Conservation (phyloP, 495 filamentous ascomycete species). For the Staphylotrichum longicolle region DNA sequence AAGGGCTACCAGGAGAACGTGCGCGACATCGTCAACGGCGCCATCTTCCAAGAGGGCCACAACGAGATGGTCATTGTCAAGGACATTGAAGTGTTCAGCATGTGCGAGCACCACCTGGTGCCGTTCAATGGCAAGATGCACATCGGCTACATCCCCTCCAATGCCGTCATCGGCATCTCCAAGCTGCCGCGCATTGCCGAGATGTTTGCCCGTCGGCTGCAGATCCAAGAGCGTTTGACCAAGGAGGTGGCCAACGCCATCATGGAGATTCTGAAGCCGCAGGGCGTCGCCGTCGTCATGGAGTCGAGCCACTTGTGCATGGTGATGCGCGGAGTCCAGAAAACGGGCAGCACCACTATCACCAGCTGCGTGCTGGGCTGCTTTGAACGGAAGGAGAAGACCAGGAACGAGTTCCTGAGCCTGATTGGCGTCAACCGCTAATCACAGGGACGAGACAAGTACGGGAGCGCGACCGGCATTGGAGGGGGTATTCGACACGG, state of each 20-base stretch:
- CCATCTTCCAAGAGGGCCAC: conserved; percentile 95
- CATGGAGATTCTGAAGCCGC: conserved; percentile 87
- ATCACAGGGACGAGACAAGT: neutral
- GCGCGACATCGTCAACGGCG: conserved; percentile 85
- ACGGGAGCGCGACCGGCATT: neutral
- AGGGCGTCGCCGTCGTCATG: conserved; percentile 95
- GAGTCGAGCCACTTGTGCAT: conserved; percentile 98
- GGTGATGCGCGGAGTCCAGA: conserved; percentile 94
- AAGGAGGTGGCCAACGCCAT: conserved; percentile 95
- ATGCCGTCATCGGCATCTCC: conserved; percentile 86
- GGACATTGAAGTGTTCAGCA: conserved; percentile 91
- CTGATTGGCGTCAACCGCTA: conserved; percentile 61
- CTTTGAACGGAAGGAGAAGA: conserved; percentile 89
- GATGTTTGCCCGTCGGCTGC: conserved; percentile 90
- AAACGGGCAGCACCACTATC: conserved; percentile 80
- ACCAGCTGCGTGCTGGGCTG: conserved; percentile 96
- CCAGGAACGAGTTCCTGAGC: conserved; percentile 88
- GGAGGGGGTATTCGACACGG: neutral
- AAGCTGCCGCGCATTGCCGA: conserved; percentile 95
- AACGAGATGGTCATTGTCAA: conserved; percentile 97
- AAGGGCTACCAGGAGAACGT: conserved; percentile 98
- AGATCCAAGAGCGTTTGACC: conserved; percentile 93
- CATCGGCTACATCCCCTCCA: conserved; percentile 91
- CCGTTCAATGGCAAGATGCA: conserved; percentile 99
- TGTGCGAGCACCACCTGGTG: conserved; percentile 97